Conservation (phyloP, 371 early-diverging fungal genomes). For the Syncephalastrum contaminatum region DNA sequence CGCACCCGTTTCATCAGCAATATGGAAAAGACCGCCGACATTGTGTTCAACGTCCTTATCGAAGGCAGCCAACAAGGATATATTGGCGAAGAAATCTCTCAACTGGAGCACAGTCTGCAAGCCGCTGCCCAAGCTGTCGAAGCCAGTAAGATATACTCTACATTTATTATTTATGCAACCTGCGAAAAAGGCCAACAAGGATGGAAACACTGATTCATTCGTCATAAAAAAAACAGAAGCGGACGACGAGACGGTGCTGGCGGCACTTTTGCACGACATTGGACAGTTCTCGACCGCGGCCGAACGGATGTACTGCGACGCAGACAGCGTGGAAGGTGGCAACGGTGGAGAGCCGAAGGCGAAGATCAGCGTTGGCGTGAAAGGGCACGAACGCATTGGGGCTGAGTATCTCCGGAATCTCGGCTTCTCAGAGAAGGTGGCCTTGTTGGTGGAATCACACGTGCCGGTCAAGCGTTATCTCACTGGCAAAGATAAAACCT, state of each 20-base stretch:
- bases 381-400: constrained; percentile 52
- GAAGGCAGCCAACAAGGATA: constrained; percentile 52
- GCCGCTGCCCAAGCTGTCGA: constrained; percentile 45
- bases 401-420: constrained; percentile 47
- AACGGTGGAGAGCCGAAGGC: constrained; percentile 10
- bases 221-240: constrained; percentile 16
- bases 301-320: constrained; percentile 49
- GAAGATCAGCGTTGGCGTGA: constrained; percentile 39
- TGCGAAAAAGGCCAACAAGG: too few relatives aligned
- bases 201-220: not conserved
- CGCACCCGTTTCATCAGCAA: too few relatives aligned
- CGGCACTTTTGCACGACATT: constrained; percentile 57
- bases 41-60: constrained; percentile 43
- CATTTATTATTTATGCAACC: not conserved
- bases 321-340: constrained; percentile 23
- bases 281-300: constrained; percentile 51
- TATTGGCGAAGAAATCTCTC: constrained; percentile 55
- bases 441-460: constrained; percentile 51
- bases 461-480: constrained; percentile 56
- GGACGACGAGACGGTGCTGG: constrained; percentile 52
- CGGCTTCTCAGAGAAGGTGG: constrained; percentile 53
- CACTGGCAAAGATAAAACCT: constrained; percentile 42
- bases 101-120: constrained; percentile 55
- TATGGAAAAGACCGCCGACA: constrained; percentile 12
- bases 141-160: constrained; percentile 16